A percentile compares a stretch with the other conserved stretches of the same genome.
Evolutionary conservation across 257 asterid genomes (phyloP).

Genomic region (Ocimum tenuiflorum): DNA sequence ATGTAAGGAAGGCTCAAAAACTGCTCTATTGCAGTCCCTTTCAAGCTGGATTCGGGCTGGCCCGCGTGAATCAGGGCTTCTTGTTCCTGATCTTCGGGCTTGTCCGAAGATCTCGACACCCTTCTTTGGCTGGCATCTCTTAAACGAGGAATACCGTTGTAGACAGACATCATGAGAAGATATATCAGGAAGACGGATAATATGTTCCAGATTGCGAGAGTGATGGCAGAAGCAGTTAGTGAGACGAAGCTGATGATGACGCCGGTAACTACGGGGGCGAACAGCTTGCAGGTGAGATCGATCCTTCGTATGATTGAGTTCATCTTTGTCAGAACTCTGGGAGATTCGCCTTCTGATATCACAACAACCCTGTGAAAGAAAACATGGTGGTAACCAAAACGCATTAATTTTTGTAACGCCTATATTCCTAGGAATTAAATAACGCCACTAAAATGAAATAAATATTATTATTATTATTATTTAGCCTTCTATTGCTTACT

Average conservation of each 20-base stretch:
- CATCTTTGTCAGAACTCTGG: conserved; percentile 54
- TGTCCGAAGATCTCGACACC: conserved; percentile 24
- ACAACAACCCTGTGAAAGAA: conserved; percentile 91
- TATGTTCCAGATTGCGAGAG: conserved; percentile 61
- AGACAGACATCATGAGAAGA: conserved; percentile 66
- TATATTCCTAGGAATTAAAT: no score
- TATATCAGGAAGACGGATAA: conserved; percentile 65
- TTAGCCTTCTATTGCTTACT: no score
- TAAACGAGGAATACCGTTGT: conserved; percentile 62
- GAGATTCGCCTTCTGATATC: conserved; percentile 69
- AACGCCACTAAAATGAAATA: no score
- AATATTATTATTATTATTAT: no score
- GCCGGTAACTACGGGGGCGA: conserved; percentile 74
- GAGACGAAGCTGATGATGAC: conserved; percentile 80
- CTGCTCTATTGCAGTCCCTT: conserved; percentile 19
- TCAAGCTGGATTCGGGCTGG: conserved; percentile 21
- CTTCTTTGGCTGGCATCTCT: conserved; percentile 38
- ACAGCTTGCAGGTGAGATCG: conserved; percentile 63
- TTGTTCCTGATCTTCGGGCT: conserved; percentile 26
- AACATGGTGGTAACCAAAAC: background rate
- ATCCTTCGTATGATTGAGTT: conserved; percentile 76
- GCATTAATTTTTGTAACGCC: no score
- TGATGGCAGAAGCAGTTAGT: conserved; percentile 63
- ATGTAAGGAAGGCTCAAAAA: conserved; percentile 41
- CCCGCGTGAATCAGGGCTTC: conserved; percentile 13